phyloP scores from a whole-genome alignment of 2,329 filamentous ascomycete genomes.

The Colletotrichum sp. region DNA sequence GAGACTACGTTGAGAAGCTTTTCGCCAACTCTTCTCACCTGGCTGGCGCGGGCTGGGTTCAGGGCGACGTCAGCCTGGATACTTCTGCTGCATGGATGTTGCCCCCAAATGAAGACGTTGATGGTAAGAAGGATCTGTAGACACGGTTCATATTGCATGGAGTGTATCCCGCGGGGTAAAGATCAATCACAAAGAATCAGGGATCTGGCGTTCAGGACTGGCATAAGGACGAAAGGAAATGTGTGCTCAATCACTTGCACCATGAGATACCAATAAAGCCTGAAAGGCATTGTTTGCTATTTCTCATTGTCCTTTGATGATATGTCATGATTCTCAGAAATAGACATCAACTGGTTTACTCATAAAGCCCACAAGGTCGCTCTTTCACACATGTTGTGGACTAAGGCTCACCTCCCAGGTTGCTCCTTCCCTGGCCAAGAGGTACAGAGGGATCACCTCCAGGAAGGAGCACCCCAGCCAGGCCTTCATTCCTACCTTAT shows the following conservation, averaged over 20 bases:
- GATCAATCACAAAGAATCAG: background rate
- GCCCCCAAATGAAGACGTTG: rapidly evolving
- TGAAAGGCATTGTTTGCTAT: background rate
- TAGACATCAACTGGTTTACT: background rate
- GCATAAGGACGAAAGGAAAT: background rate
- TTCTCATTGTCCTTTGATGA: background rate
- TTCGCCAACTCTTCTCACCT: background rate
- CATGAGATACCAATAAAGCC: background rate
- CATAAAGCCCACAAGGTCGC: rapidly evolving
- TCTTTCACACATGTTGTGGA: background rate
- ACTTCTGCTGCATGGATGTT: background rate
- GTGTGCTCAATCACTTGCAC: background rate
- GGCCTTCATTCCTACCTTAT: background rate
- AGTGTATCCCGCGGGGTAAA: rapidly evolving
- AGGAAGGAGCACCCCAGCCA: background rate
- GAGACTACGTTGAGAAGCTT: background rate
- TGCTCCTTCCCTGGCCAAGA: rapidly evolving
- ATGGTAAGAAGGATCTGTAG: background rate
- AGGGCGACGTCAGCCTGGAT: background rate
- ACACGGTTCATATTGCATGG: rapidly evolving
- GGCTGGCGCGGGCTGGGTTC: background rate
- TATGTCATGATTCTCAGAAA: background rate
- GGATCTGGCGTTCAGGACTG: background rate
- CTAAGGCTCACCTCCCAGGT: background rate
- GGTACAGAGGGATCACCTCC: background rate